Base-by-base conservation (phyloP, 2,329 filamentous ascomycete species). In the Cladobotryum protrusum region DNA sequence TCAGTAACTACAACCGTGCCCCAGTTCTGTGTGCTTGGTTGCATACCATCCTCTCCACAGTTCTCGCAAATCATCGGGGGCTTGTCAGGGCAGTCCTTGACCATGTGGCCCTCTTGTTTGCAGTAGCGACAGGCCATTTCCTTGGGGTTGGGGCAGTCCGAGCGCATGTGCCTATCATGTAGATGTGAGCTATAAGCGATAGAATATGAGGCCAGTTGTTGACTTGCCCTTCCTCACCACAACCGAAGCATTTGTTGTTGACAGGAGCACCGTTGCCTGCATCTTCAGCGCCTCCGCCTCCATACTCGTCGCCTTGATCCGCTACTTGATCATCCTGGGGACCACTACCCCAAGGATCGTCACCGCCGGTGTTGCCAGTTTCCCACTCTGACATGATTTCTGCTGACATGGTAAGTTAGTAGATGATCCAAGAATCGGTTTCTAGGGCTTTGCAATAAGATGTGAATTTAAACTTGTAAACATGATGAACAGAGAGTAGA, bases 1-100 rank as follows among this genome's bases (percentile, higher is more conserved):
- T 64, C 37, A 62, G 46, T 18, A 37, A n/a, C 15, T n/a, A 17
- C 17, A 33, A n/a, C 15, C 3, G 1, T 44, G 4, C 5, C 5
- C 11, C 24, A 15, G 19, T 17, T 11, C 13, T 7, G 15, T 17
- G 17, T 13, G 58, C 67, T 55, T 61, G 15, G 15, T 18, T 14
- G 58, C 68, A 56, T 61, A 81, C 83, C 82, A 59, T 80, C 75
- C 56, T 81, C 65, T 29, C 76, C 69, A 59, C 85, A 88, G 59
- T 85, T 83, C 45, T 73, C 72, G 66, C 84, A 87, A 8, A 73
- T 53, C 58, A 69, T 67, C 1, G 82, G 71, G 6, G 76, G 74
- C 54, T 78, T 79, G 1, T 75, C 66, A 1, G 84, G 83, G 56
- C 86, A 90, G 46, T 86, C 81, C 17, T 77, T 74, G 46, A 77